Percentiles rank a stretch among this genome's conserved stretches.
These are phyloP conservation scores for Pseudopyricularia javanii DNA, from an alignment of 2,329 filamentous ascomycete species.

Conservation along the genomic window DNA sequence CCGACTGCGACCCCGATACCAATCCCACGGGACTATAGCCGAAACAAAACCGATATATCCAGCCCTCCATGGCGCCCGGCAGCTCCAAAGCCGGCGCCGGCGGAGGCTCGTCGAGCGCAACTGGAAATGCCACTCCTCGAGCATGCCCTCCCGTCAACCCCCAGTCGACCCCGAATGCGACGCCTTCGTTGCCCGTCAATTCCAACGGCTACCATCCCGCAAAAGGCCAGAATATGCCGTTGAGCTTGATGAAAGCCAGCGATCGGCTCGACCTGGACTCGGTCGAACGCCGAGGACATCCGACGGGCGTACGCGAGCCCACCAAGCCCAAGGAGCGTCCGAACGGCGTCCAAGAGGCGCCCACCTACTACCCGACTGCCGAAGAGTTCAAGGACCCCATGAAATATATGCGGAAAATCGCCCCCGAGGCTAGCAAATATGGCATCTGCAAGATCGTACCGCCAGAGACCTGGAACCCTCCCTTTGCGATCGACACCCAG, in stretches of 20 bases:
- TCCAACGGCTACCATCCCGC: constrained; percentile 39
- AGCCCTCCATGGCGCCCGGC: constrained; percentile 3
- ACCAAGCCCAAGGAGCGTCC: constrained; percentile 67
- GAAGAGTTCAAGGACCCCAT: constrained; percentile 94
- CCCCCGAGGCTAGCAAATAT: constrained; percentile 72
- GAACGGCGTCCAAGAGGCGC: constrained; percentile 79
- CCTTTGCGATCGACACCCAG: constrained; percentile 95
- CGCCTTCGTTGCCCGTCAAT: constrained; percentile 33
- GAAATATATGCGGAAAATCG: constrained; percentile 86
- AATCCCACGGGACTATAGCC: neutral
- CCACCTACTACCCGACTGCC: constrained; percentile 78
- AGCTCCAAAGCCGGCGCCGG: neutral
- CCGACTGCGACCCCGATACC: neutral
- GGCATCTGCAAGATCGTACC: constrained; percentile 95
- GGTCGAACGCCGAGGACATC: constrained; percentile 81
- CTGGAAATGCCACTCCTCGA: constrained; percentile 38
- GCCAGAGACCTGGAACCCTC: constrained; percentile 84
- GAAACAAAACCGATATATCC: neutral
- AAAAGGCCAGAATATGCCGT: constrained; percentile 37
- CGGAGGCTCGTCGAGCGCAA: constrained; percentile 17
- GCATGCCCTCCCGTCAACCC: constrained; percentile 34
- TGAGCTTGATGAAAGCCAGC: constrained; percentile 44
- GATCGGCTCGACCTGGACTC: constrained; percentile 69
- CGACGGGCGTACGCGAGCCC: constrained; percentile 62
- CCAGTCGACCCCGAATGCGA: constrained; percentile 27